phyloP scores from a whole-genome alignment of 1,139 yeast genomes.

The Debaryomycetaceae sp. region DNA sequence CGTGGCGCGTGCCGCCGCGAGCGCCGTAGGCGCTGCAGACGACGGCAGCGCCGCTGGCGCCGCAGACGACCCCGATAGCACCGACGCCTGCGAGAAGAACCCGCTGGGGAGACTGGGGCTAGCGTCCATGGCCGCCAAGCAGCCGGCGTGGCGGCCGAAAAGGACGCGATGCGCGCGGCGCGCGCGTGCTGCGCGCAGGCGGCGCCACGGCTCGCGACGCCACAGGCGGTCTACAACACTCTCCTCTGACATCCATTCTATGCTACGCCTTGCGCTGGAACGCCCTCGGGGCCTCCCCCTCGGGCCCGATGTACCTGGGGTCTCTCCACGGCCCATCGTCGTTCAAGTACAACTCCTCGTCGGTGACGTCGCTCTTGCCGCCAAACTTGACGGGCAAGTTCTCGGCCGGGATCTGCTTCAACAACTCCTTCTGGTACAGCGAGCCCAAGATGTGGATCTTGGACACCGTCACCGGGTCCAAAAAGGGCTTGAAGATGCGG shows the following conservation, averaged over 20 bases:
- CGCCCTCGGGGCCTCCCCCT: conserved; percentile 77
- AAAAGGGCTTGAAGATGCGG: conserved; percentile 82
- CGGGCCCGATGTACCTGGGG: conserved; percentile 74
- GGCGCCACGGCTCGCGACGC: conserved; percentile 1
- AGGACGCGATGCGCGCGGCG: conserved; percentile 2
- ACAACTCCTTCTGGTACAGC: conserved; percentile 72
- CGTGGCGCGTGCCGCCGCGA: no score
- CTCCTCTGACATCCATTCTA: background rate
- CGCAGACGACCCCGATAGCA: no score
- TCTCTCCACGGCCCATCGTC: conserved; percentile 99
- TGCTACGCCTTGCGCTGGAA: conserved; percentile 17
- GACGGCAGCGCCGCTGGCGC: no score
- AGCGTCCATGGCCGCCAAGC: background rate
- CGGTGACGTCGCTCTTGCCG: conserved; percentile 65
- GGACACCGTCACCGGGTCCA: conserved; percentile 97
- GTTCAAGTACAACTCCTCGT: conserved; percentile 79
- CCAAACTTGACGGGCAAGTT: conserved; percentile 91
- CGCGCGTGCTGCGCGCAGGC: conserved; percentile 1
- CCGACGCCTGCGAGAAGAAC: conserved; percentile 3
- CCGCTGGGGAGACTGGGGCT: conserved; percentile 3
- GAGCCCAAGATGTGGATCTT: conserved; percentile 87
- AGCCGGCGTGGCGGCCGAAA: background rate
- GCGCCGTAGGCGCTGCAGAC: no score
- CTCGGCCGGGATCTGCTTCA: conserved; percentile 89
- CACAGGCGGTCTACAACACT: background rate